Percentiles rank a stretch among this genome's conserved stretches.
Conservation (phyloP, 1,139 yeast species). For the Saccharomyces hybrid region DNA sequence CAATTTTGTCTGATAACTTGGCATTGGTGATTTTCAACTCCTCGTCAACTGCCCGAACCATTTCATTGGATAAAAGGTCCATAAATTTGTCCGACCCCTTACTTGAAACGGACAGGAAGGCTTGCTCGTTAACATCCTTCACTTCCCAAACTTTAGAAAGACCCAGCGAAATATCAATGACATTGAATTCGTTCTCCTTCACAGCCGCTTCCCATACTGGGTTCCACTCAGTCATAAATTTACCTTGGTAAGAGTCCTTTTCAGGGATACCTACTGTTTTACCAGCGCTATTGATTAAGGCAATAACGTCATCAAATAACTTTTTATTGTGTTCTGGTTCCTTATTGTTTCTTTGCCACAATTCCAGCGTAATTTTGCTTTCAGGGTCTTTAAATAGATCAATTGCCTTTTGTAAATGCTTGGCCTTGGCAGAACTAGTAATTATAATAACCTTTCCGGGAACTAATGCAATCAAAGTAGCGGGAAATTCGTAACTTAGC, state of each 20-base stretch:
- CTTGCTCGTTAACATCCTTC: slow-evolving; percentile 76
- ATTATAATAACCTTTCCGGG: slow-evolving; percentile 57
- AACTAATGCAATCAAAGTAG: slow-evolving; percentile 67
- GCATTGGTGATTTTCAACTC: slow-evolving; percentile 70
- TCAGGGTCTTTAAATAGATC: slow-evolving; percentile 26
- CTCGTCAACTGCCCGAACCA: slow-evolving; percentile 83
- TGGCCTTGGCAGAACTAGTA: slow-evolving; percentile 84
- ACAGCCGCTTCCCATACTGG: slow-evolving; percentile 45
- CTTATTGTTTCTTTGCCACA: slow-evolving; percentile 69
- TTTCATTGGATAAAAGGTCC: slow-evolving; percentile 79
- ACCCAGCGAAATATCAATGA: slow-evolving; percentile 51
- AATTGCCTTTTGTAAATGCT: slow-evolving; percentile 46
- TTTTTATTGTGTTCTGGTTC: slow-evolving; percentile 69
- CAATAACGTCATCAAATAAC: slow-evolving; percentile 55
- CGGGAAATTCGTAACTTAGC: slow-evolving; percentile 90
- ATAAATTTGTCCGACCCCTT: slow-evolving; percentile 74
- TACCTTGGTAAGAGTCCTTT: slow-evolving; percentile 76
- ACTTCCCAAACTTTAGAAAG: slow-evolving; percentile 57
- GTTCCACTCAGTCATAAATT: slow-evolving; percentile 74
- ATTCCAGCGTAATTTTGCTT: slow-evolving; percentile 40
- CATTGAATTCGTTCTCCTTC: slow-evolving; percentile 36
- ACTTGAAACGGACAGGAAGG: slow-evolving; percentile 60
- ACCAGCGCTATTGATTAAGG: slow-evolving; percentile 41
- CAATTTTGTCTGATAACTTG: slow-evolving; percentile 68
- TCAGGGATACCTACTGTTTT: slow-evolving; percentile 50